Evolutionary conservation across 441 rosid species (phyloP).

Genomic region (Corymbia calophylla): DNA sequence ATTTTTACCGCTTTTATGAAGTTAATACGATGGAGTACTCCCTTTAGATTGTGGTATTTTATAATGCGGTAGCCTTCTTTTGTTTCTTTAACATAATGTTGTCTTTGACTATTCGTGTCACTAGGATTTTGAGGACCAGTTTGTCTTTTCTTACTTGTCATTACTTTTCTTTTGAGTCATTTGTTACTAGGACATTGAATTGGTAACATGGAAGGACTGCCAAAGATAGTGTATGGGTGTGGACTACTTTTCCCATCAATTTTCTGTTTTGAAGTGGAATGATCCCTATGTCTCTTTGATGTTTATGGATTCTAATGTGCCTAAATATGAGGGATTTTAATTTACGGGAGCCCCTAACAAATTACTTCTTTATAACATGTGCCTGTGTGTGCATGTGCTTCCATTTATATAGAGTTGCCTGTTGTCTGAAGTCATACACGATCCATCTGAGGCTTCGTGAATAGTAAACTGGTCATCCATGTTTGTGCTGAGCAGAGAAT

Average conservation of each 20-base stretch:
- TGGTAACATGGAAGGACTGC: background rate
- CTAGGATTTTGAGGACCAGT: background rate
- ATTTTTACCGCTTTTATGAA: conserved; percentile 21
- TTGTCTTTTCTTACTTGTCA: background rate
- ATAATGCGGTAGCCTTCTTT: background rate
- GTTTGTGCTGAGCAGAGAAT: background rate
- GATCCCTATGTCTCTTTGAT: background rate
- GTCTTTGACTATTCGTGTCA: background rate
- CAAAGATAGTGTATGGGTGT: background rate
- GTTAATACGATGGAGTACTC: background rate
- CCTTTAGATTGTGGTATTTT: background rate
- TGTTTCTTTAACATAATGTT: background rate
- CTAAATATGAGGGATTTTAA: background rate
- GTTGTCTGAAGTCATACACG: background rate
- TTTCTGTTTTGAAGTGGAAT: background rate
- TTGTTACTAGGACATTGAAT: background rate
- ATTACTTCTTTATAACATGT: background rate
- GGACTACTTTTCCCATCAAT: background rate
- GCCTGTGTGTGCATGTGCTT: background rate
- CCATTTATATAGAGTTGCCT: background rate
- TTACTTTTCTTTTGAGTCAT: background rate
- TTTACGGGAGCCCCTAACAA: background rate
- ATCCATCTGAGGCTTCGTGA: background rate
- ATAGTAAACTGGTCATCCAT: background rate
- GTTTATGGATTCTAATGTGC: background rate